Evolutionary conservation across 331 rosid species (phyloP).

Genomic region (Saraca asoca): DNA sequence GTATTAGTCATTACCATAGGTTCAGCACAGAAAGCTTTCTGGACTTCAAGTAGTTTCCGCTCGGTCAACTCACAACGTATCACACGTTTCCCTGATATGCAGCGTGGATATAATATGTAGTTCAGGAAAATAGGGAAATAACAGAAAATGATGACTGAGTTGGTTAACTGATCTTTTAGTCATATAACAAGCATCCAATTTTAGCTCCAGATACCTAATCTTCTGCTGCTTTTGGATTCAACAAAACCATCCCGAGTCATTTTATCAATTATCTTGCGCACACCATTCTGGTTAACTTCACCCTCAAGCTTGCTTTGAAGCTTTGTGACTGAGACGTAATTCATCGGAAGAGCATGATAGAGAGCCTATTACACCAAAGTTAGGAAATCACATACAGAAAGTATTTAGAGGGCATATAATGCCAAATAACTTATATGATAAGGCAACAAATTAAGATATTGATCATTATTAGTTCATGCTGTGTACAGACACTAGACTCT

Average conservation of each 20-base stretch:
- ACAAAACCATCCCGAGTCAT: conserved; percentile 81
- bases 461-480: not conserved
- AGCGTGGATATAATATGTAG: not conserved
- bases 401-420: conserved; percentile 4
- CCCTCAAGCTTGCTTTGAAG: conserved; percentile 78
- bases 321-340: conserved; percentile 64
- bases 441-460: conserved; percentile 18
- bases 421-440: conserved; percentile 12
- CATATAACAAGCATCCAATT: conserved; percentile 17
- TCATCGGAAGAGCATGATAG: conserved; percentile 77
- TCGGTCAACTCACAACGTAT: conserved; percentile 67
- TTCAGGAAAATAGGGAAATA: not conserved
- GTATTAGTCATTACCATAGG: conserved; percentile 56
- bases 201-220: conserved; percentile 58
- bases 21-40: conserved; percentile 57
- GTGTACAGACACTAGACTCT: conserved; percentile 15
- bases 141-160: not conserved
- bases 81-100: conserved; percentile 74
- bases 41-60: conserved; percentile 65
- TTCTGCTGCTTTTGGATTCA: conserved; percentile 71
- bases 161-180: not conserved
- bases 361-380: conserved; percentile 57
- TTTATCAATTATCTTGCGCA: conserved; percentile 68
- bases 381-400: conserved; percentile 18
- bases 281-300: conserved; percentile 56